Conservation (phyloP, 768 basidiomycete species). For the Mycena galericulata region DNA sequence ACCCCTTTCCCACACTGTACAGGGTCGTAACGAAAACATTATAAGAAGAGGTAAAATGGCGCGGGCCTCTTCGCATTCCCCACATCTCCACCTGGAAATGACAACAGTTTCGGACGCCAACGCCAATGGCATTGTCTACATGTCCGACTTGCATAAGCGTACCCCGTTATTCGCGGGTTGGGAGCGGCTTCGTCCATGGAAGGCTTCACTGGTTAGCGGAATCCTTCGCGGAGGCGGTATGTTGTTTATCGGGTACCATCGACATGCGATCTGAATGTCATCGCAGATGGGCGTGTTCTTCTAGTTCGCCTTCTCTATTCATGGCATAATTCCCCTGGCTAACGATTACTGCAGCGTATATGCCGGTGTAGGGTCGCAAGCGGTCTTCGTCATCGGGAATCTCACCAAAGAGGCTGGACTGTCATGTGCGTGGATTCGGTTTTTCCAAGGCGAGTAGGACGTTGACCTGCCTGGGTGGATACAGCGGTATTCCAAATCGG, state of each 20-base stretch:
- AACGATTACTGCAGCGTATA: not conserved
- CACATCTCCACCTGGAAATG: not conserved
- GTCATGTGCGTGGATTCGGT: slow-evolving; percentile 61
- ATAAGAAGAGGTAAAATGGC: too few species aligned
- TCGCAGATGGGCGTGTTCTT: slow-evolving; percentile 70
- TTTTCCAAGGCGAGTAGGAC: too few species aligned
- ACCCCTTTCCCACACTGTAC: too few species aligned
- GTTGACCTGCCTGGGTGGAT: too few species aligned
- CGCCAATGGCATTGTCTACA: slow-evolving; percentile 13
- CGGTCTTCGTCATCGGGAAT: slow-evolving; percentile 61
- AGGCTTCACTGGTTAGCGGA: slow-evolving; percentile 67
- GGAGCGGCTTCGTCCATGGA: slow-evolving; percentile 32
- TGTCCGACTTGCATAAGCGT: slow-evolving; percentile 10
- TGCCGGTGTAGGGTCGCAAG: slow-evolving; percentile 67
- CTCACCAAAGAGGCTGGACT: slow-evolving; percentile 54
- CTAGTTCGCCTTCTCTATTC: slow-evolving; percentile 46
- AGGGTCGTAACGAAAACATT: too few species aligned
- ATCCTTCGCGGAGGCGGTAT: slow-evolving; percentile 71
- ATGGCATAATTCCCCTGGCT: slow-evolving; percentile 56
- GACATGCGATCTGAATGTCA: slow-evolving; percentile 16
- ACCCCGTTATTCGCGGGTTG: slow-evolving; percentile 5
- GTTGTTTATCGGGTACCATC: slow-evolving; percentile 11
- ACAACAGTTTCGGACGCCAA: slow-evolving; percentile 20
- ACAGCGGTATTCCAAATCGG: slow-evolving; percentile 67
- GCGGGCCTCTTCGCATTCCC: not conserved